These are phyloP conservation scores for Phycomyces blakesleeanus DNA, from an alignment of 192 early-diverging fungal genomes.

Conservation along the genomic window DNA sequence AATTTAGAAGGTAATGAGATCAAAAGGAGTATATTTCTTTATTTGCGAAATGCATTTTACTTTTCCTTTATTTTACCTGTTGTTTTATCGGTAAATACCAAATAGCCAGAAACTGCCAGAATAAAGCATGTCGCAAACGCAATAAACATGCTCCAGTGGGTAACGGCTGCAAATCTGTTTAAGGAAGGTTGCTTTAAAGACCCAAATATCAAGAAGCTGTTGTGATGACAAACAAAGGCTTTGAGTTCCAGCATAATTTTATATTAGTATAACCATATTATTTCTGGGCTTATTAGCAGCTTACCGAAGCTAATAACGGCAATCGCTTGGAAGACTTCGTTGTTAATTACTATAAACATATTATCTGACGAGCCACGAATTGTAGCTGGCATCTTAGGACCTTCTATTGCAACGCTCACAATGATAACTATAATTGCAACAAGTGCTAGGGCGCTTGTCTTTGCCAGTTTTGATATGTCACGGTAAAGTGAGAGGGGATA, in stretches of 20 bases:
- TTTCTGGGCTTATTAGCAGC: no score
- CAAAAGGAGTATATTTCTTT: no score
- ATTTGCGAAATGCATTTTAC: no score
- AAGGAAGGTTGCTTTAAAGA: conserved; percentile 77
- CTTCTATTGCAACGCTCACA: conserved; percentile 67
- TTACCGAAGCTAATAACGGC: conserved; percentile 88
- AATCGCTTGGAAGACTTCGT: conserved; percentile 74
- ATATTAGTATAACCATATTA: no score
- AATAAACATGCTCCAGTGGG: conserved; percentile 72
- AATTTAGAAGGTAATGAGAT: no score
- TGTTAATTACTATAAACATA: conserved; percentile 39
- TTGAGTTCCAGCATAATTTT: not conserved
- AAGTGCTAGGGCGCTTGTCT: conserved; percentile 82
- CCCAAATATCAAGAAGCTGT: conserved; percentile 88
- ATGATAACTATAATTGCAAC: conserved; percentile 78
- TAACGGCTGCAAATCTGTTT: conserved; percentile 79
- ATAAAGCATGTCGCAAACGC: conserved; percentile 69
- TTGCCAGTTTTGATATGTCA: conserved; percentile 85
- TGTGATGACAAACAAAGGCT: conserved; percentile 96
- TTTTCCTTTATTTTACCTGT: no score
- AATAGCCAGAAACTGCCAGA: conserved; percentile 70
- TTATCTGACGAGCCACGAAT: conserved; percentile 43
- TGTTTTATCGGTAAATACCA: conserved; percentile 82
- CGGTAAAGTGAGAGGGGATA: conserved; percentile 84
- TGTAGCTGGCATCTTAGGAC: conserved; percentile 50